Conservation (phyloP, 2,329 filamentous ascomycete species). For the Microthyrium microscopicum region DNA sequence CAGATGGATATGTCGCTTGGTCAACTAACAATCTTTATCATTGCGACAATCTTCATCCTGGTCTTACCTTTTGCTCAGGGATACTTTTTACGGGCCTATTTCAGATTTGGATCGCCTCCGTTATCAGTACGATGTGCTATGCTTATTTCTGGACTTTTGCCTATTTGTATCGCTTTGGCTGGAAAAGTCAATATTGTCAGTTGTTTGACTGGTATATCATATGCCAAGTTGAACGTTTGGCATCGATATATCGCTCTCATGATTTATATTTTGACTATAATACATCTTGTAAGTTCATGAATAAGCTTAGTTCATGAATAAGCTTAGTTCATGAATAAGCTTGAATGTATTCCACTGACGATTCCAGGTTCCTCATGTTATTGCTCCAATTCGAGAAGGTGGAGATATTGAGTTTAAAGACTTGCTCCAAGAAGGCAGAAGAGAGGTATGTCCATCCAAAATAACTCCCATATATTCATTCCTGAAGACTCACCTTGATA, state of each 20-base stretch:
- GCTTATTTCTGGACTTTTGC: slow-evolving; percentile 15
- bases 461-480: neutral
- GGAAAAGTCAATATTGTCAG: slow-evolving; percentile 18
- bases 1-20: slow-evolving; percentile 12
- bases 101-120: slow-evolving; percentile 14
- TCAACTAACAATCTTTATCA: slow-evolving; percentile 9
- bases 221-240: slow-evolving; percentile 16
- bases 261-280: slow-evolving; percentile 12
- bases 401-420: slow-evolving; percentile 11
- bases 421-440: slow-evolving; percentile 9
- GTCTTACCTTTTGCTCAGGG: slow-evolving; percentile 12
- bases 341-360: neutral
- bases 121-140: slow-evolving; percentile 14
- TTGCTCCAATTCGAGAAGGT: slow-evolving; percentile 12
- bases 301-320: neutral
- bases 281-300: slow-evolving; percentile 12
- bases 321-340: neutral
- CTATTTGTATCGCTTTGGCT: slow-evolving; percentile 14
- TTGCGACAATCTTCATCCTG: slow-evolving; percentile 10
- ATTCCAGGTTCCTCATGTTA: slow-evolving; percentile 12
- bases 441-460: slow-evolving; percentile 8
- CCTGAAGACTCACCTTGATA: neutral
- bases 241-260: slow-evolving; percentile 12
- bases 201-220: slow-evolving; percentile 15
- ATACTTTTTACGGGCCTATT: slow-evolving; percentile 10